Evolutionary conservation across 495 filamentous ascomycete genomes (phyloP).

Genomic region (Thozetella sp.): DNA sequence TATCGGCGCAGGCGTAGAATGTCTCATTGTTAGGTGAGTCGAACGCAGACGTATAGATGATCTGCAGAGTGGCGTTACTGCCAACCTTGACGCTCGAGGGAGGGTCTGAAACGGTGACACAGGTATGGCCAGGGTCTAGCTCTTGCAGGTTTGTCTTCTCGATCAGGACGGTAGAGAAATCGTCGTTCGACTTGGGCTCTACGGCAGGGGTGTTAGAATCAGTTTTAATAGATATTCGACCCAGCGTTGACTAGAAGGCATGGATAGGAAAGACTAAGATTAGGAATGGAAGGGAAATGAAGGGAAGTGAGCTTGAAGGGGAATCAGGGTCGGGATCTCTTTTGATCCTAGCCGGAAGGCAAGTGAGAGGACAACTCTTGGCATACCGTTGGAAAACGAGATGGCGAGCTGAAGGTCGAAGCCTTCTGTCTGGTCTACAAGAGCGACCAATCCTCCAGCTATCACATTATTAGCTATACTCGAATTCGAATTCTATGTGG

Average conservation of each 20-base stretch:
- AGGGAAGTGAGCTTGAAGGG: background rate
- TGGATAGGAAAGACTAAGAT: background rate
- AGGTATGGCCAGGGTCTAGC: conserved; percentile 46
- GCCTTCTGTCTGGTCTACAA: conserved; percentile 26
- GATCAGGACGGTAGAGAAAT: conserved; percentile 10
- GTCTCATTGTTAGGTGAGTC: conserved; percentile 46
- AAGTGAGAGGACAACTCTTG: no score
- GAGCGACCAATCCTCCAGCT: conserved; percentile 25
- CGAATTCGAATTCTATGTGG: no score
- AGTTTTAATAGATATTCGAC: no score
- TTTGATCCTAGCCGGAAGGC: no score
- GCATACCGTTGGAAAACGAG: conserved; percentile 4
- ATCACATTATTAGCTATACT: background rate
- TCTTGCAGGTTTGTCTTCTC: conserved; percentile 35
- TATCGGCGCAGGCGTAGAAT: conserved; percentile 55
- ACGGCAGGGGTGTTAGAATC: background rate
- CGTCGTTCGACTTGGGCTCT: conserved; percentile 10
- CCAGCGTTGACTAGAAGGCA: background rate
- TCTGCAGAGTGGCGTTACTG: conserved; percentile 50
- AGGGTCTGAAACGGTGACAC: conserved; percentile 40
- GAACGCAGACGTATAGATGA: conserved; percentile 46
- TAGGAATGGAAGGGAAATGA: background rate
- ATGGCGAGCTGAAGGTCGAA: conserved; percentile 4
- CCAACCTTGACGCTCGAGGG: conserved; percentile 30
- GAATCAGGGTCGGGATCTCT: background rate